Evolutionary conservation across 176 grass and related monocot genomes (phyloP).

Genomic region (Panicum miliaceum): DNA sequence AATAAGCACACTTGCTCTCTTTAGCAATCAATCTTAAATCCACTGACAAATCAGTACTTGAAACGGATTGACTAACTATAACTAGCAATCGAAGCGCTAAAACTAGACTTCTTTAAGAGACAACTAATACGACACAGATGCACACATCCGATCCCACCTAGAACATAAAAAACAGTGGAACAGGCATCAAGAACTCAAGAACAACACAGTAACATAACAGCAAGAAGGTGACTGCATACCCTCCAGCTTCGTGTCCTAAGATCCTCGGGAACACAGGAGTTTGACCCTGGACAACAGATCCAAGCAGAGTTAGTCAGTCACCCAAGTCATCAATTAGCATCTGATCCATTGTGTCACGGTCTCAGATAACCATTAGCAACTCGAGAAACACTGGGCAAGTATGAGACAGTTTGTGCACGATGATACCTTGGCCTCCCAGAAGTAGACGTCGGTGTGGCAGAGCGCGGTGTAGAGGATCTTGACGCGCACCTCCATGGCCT

Average conservation of each 20-base stretch:
- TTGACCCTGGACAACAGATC: slow-evolving; percentile 61
- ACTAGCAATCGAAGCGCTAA: background rate
- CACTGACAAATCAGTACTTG: slow-evolving; percentile 2
- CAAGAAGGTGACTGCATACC: slow-evolving; percentile 41
- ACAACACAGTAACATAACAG: background rate
- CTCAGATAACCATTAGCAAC: background rate
- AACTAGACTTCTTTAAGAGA: background rate
- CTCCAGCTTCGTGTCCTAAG: slow-evolving; percentile 92
- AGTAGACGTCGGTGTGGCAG: slow-evolving; percentile 96
- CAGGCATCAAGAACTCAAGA: background rate
- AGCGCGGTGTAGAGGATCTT: slow-evolving; percentile 87
- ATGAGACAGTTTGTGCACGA: no score
- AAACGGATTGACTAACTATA: background rate
- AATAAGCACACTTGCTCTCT: slow-evolving; percentile 16
- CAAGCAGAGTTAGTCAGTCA: background rate
- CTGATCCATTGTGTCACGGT: background rate
- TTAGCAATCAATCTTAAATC: background rate
- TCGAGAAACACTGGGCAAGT: background rate
- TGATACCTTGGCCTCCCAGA: slow-evolving; percentile 92
- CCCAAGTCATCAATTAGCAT: background rate
- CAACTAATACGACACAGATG: background rate
- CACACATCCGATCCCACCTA: background rate
- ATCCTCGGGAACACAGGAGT: slow-evolving; percentile 92
- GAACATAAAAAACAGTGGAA: background rate
- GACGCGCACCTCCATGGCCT: slow-evolving; percentile 83